These are phyloP conservation scores for Ruellia speciosa DNA, from an alignment of 305 asterid genomes.

Conservation along the genomic window DNA sequence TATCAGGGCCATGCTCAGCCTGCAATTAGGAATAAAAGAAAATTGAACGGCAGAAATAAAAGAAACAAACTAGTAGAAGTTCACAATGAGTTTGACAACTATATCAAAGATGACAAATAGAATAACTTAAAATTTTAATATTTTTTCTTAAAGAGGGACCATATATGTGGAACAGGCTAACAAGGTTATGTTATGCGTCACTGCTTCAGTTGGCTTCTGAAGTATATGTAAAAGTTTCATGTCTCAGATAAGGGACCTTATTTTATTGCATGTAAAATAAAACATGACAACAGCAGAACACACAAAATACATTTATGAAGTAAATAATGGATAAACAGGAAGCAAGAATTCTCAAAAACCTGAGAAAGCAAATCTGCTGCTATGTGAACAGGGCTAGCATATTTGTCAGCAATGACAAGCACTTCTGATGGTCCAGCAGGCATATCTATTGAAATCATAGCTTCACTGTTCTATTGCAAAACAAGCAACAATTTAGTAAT, in stretches of 20 bases:
- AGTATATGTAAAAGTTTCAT: too few species aligned
- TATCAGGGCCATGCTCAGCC: conserved; percentile 98
- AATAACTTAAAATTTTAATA: neutral
- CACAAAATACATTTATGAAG: conserved; percentile 8
- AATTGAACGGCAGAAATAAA: conserved; percentile 2
- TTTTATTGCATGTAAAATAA: too few species aligned
- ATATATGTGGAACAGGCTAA: neutral
- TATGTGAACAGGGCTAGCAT: conserved; percentile 78
- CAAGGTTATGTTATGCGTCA: too few species aligned
- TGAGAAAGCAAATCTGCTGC: conserved; percentile 97
- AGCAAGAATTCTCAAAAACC: conserved; percentile 30
- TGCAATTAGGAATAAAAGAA: conserved; percentile 27
- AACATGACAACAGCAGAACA: too few species aligned
- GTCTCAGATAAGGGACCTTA: conserved; percentile 9
- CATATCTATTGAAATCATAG: conserved; percentile 97
- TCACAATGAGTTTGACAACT: neutral
- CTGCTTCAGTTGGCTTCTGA: conserved; percentile 8
- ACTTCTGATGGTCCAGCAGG: conserved; percentile 99
- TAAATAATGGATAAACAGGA: conserved; percentile 1
- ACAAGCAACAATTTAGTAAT: conserved; percentile 27
- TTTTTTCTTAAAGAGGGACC: neutral
- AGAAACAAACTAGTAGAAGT: neutral
- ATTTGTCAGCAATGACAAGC: conserved; percentile 85
- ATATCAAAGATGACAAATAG: conserved; percentile 5
- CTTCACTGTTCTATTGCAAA: conserved; percentile 85